phyloP scores from a whole-genome alignment of 2,329 filamentous ascomycete genomes.

The Arthroderma uncinatum region DNA sequence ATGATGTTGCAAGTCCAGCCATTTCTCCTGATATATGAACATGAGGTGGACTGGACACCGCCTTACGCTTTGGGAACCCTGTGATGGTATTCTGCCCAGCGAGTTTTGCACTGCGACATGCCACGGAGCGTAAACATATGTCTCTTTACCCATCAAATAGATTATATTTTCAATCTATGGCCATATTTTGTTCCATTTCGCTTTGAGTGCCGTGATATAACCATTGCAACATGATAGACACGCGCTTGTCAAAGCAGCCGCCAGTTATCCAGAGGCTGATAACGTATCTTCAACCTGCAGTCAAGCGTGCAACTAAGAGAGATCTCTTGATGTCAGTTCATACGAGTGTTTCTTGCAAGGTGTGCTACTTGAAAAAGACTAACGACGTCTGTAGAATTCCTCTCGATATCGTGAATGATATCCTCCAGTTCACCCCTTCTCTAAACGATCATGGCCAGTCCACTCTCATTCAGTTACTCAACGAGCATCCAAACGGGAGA shows the following conservation, averaged over 20 bases:
- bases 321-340: slow-evolving; percentile 11
- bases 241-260: neutral
- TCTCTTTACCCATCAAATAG: neutral
- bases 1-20: neutral
- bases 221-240: neutral
- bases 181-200: neutral
- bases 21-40: neutral
- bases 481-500: slow-evolving; percentile 7
- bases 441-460: neutral
- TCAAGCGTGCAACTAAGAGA: neutral
- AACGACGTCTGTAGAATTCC: slow-evolving; percentile 9
- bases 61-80: neutral
- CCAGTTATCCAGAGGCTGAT: neutral
- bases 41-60: neutral
- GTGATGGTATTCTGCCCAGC: neutral
- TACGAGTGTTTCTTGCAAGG: neutral
- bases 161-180: neutral
- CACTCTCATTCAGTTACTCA: slow-evolving; percentile 11
- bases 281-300: slow-evolving; percentile 6
- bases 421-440: slow-evolving; percentile 7
- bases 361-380: neutral
- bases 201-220: neutral
- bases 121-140: neutral
- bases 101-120: neutral
- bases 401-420: slow-evolving; percentile 3